Evolutionary conservation across 2,329 filamentous ascomycete species (phyloP), one percentile per base, ranked within the genome.

Genomic region (Fusarium sp.): DNA sequence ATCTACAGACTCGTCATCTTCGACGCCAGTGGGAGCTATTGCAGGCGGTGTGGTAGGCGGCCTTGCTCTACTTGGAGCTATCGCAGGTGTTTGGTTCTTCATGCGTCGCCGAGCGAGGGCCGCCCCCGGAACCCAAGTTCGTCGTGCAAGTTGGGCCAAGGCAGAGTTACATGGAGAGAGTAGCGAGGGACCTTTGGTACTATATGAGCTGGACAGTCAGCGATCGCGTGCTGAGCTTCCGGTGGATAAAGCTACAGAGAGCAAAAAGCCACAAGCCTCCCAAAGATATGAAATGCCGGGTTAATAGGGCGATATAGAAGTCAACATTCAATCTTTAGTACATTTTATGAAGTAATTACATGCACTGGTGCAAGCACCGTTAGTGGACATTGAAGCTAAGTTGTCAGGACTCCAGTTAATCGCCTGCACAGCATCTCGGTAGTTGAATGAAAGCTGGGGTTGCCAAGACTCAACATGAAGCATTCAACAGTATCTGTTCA

Each of bases 341-440:
- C 18, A 20, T 20, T 18, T 13, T 43, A 22, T 36, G 22, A 52
- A 34, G 17, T 24, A 52, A 52, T 42, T 39, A 38, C 38, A 34
- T 15, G 50, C n/a, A 44, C 15, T n/a, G 8, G 6, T 22, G 22
- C 20, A 34, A 18, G 7, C 7, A 39, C 33, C 18, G 22, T 55
- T 43, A 51, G 33, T 51, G 14, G 24, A 42, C 34, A 10, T 57
- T 42, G 34, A 42, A 24, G 24, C 26, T 31, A 18, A 43, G 18
- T 26, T 49, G 15, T 24, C 8, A 24, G 40, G 14, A 13, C 40
- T 17, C 8, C 7, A 9, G 40, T 42, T 22, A 13, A 42, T 15
- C 24, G 17, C 40, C n/a, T 14, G 18, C 34, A 63, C 45, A 26
- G 13, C 53, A 51, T 40, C 31, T 46, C 60, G 40, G 53, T 46